These are phyloP conservation scores for Knufia fluminis DNA, from an alignment of 2,329 filamentous ascomycete genomes.

Conservation along the genomic window DNA sequence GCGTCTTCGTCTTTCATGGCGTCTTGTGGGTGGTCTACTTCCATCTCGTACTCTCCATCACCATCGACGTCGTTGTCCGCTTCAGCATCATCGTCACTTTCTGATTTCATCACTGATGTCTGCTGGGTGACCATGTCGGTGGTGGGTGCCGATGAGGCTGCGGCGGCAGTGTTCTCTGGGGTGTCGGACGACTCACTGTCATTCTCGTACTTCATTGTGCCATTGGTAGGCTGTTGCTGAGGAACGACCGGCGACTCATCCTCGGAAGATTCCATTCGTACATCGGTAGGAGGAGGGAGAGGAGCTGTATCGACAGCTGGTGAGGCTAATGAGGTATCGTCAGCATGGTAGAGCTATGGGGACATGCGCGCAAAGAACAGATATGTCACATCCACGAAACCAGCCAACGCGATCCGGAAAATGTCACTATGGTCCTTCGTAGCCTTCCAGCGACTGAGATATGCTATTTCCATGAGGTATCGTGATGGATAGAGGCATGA, in stretches of 20 bases:
- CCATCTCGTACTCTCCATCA: constrained; percentile 44
- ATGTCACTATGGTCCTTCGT: constrained; percentile 3
- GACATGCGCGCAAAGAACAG: constrained; percentile 8
- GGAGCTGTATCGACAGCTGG: constrained; percentile 15
- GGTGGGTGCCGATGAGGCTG: constrained; percentile 38
- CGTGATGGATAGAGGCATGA: constrained; percentile 16
- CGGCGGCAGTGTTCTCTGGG: constrained; percentile 47
- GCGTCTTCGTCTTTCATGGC: constrained; percentile 36
- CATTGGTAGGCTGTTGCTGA: constrained; percentile 39
- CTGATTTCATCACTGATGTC: constrained; percentile 25
- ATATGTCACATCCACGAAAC: constrained; percentile 8
- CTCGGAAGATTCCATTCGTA: constrained; percentile 48
- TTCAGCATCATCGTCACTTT: constrained; percentile 31
- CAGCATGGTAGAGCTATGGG: constrained; percentile 20
- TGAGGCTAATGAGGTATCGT: constrained; percentile 20
- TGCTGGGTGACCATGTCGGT: constrained; percentile 8
- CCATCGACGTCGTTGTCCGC: constrained; percentile 66
- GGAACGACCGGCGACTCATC: constrained; percentile 45
- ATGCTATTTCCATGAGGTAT: constrained; percentile 10
- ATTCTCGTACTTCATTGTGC: constrained; percentile 44
- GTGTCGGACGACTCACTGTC: constrained; percentile 72
- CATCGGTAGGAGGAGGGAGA: constrained; percentile 15
- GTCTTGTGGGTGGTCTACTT: constrained; percentile 24
- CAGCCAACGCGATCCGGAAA: constrained; percentile 15
- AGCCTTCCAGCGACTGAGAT: constrained; percentile 12